Base-by-base conservation (phyloP, 2,329 filamentous ascomycete species). In the Plectosphaerella sp. region DNA sequence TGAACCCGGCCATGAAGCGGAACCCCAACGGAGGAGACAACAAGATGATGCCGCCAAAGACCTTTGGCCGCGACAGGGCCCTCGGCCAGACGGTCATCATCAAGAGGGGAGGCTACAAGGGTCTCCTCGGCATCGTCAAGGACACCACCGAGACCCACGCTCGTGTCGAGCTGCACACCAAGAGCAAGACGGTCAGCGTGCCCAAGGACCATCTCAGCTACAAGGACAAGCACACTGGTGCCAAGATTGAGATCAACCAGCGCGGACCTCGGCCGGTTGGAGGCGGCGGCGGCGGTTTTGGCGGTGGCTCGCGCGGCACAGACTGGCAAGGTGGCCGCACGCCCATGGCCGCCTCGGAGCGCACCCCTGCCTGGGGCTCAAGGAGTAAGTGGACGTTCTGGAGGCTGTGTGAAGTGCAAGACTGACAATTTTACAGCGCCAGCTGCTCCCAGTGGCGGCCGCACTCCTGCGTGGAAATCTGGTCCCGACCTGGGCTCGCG, bases 31-130 rank as follows among this genome's bases (percentile, higher is more conserved):
- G 22, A 16, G 79, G 69, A 2, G 76, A 76, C 53, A 77, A 74
- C 49, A 78, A 67, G 59, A 78, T 74, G 75, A 80, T 85, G 14
- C 91, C 91, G 45, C 88, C 88, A 41, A 88, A 87, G 67, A 82
- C 84, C 49, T 91, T 91, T 61, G 84, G 88, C 20, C 84, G 91
- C 39, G 94, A 99, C 68, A 84, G 85, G 51, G 79, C 94, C 25
- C 85, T 97, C 57, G 92, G 92, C 43, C 93, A 96, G 73, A 97
- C 91, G 1, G 91, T 97, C 45, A 90, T 87, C 49, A 88, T 97
- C 63, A 84, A 86, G 52, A 91, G 87, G 65, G 94, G 94, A 25
- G 85, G 88, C 20, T 91, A 93, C 76, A 99, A 99, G 72, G 93
- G 93, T 52, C 78, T 97, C 43, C 76, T 97, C 42, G 94, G 94